A percentile compares a stretch with the other conserved stretches of the same genome.
Evolutionary conservation across 2,329 filamentous ascomycete genomes (phyloP).

Genomic region (Ascochyta clinopodiicola): DNA sequence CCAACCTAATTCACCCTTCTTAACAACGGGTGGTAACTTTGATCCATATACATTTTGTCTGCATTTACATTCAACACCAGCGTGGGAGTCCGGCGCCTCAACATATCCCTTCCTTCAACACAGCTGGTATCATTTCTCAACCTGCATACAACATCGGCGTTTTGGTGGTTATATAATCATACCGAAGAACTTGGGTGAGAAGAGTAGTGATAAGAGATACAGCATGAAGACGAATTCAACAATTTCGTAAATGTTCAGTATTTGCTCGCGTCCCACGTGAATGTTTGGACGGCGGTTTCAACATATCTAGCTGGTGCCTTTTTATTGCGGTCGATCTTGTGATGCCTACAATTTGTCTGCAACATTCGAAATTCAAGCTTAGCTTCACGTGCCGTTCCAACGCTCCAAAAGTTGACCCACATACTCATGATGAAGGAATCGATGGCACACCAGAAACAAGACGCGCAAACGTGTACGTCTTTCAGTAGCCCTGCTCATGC

Average conservation of each 20-base stretch:
- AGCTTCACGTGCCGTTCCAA: too few relatives aligned
- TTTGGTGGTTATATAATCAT: slow-evolving; percentile 1
- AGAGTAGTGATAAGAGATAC: not conserved
- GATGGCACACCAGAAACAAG: too few relatives aligned
- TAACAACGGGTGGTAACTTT: slow-evolving; percentile 5
- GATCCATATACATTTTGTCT: slow-evolving; percentile 7
- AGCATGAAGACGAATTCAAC: not conserved
- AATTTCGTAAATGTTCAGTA: not conserved
- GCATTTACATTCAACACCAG: slow-evolving; percentile 21
- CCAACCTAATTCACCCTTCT: slow-evolving; percentile 33
- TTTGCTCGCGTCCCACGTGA: too few relatives aligned
- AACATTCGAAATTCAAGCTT: too few relatives aligned
- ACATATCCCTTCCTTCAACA: slow-evolving; percentile 22
- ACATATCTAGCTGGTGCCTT: too few relatives aligned
- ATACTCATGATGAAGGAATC: too few relatives aligned
- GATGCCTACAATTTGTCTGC: too few relatives aligned
- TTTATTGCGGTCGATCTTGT: too few relatives aligned
- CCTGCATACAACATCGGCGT: slow-evolving; percentile 12
- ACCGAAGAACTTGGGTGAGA: not conserved
- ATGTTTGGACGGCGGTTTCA: too few relatives aligned
- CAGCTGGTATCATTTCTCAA: slow-evolving; percentile 10
- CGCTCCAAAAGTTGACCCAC: too few relatives aligned
- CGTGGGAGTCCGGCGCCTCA: slow-evolving; percentile 21
- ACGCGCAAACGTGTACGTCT: too few relatives aligned
- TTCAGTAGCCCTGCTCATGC: too few relatives aligned